These are phyloP conservation scores for Debaryomyces hansenii DNA, from an alignment of 805 yeast genomes.

Conservation along the genomic window DNA sequence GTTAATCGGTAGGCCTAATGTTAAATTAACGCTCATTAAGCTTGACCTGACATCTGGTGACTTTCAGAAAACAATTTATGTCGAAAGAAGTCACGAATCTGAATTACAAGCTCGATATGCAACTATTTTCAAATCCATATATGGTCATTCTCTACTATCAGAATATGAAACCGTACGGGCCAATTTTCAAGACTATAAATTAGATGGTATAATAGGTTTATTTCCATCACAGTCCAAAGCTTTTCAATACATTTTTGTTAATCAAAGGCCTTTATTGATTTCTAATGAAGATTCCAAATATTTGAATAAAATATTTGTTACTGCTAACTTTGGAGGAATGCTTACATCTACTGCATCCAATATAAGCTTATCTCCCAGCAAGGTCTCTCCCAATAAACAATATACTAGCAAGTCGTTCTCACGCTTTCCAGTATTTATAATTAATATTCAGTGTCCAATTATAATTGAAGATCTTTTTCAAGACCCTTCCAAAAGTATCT, in stretches of 20 bases:
- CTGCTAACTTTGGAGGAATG: conserved; percentile 19
- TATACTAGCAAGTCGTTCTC: conserved; percentile 23
- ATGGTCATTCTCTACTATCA: conserved; percentile 22
- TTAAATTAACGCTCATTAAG: not conserved
- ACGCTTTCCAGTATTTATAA: conserved; percentile 38
- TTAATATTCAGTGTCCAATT: conserved; percentile 27
- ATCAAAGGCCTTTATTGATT: conserved; percentile 32
- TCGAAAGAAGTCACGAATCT: not conserved
- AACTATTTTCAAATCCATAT: conserved; percentile 18
- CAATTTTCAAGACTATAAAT: conserved; percentile 18
- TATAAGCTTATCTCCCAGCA: not conserved
- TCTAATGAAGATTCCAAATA: conserved; percentile 9
- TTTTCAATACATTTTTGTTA: conserved; percentile 48
- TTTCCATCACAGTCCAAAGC: conserved; percentile 30
- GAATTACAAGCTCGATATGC: not conserved
- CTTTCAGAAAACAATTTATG: not conserved
- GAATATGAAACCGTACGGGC: conserved; percentile 26
- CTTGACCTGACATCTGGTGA: not conserved
- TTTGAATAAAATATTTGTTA: conserved; percentile 23
- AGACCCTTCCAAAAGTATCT: conserved; percentile 36
- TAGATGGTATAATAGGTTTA: conserved; percentile 42
- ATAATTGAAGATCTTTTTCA: conserved; percentile 38
- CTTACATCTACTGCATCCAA: conserved; percentile 5
- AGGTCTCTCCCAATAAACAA: conserved; percentile 14
- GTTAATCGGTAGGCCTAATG: conserved; percentile 20